These are phyloP conservation scores for Rhizopogon roseolus DNA, from an alignment of 768 basidiomycete genomes.

Conservation along the genomic window DNA sequence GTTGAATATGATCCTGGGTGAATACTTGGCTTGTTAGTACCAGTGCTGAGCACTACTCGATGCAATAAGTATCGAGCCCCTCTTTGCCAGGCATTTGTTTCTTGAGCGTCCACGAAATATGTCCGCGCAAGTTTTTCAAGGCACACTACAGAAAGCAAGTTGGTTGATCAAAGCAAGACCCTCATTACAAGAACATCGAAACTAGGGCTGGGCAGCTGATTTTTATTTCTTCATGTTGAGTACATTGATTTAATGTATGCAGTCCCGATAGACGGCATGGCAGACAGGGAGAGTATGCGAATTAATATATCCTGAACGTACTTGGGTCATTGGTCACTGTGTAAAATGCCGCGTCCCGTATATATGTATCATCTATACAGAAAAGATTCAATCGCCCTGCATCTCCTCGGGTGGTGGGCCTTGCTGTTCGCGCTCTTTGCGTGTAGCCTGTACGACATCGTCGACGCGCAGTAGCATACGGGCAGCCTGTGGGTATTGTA, in stretches of 20 bases:
- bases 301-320: background rate
- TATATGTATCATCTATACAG: background rate
- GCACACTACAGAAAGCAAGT: no score
- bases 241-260: background rate
- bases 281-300: background rate
- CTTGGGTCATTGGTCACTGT: background rate
- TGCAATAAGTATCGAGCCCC: no score
- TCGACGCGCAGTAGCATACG: conserved; percentile 91
- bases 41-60: no score
- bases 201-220: background rate
- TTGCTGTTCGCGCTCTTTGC: conserved; percentile 62
- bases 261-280: no score
- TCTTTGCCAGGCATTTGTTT: no score
- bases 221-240: background rate
- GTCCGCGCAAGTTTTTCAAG: no score
- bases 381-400: conserved; percentile 17
- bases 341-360: background rate
- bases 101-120: no score
- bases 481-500: conserved; percentile 52
- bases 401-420: conserved; percentile 56
- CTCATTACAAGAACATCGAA: no score
- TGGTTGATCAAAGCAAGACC: no score
- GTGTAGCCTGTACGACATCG: conserved; percentile 87
- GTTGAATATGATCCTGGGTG: background rate
- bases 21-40: background rate